These are phyloP conservation scores for Epichloe aotearoae DNA, from an alignment of 2,329 filamentous ascomycete species.

Conservation along the genomic window DNA sequence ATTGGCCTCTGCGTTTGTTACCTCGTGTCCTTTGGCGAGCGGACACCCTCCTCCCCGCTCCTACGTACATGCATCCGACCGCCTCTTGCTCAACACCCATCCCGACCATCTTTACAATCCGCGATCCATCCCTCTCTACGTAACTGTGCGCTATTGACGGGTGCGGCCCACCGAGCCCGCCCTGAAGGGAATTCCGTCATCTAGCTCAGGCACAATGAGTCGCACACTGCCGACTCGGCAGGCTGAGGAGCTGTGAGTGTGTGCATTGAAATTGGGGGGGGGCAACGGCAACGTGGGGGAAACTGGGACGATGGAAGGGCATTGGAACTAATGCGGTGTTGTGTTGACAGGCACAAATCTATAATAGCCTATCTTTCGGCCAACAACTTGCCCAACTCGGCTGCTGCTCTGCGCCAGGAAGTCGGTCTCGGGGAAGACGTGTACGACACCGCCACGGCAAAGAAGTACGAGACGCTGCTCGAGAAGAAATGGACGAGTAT, in stretches of 20 bases:
- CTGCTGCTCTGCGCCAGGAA: conserved; percentile 62
- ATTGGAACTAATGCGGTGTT: neutral
- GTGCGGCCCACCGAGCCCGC: conserved; percentile 2
- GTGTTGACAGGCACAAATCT: conserved; percentile 61
- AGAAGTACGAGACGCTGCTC: conserved; percentile 86
- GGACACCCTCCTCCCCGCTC: neutral
- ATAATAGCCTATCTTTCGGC: conserved; percentile 80
- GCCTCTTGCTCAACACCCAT: conserved; percentile 1
- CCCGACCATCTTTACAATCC: neutral
- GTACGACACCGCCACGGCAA: conserved; percentile 69
- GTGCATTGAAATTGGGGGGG: conserved; percentile 5
- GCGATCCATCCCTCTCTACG: neutral
- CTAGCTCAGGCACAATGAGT: conserved; percentile 39
- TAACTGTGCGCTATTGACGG: neutral
- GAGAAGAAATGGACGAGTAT: conserved; percentile 99
- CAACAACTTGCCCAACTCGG: conserved; percentile 56
- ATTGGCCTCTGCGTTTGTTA: neutral
- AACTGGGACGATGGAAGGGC: neutral
- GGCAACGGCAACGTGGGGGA: neutral
- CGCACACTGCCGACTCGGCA: conserved; percentile 65
- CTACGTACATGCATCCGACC: conserved; percentile 3
- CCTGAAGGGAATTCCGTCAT: neutral
- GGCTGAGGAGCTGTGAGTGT: conserved; percentile 73
- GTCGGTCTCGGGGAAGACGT: conserved; percentile 53
- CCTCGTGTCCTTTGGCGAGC: neutral